Evolutionary conservation across 257 asterid species (phyloP), one percentile per base, ranked within the genome.

Genomic region (Capsicum baccatum): DNA sequence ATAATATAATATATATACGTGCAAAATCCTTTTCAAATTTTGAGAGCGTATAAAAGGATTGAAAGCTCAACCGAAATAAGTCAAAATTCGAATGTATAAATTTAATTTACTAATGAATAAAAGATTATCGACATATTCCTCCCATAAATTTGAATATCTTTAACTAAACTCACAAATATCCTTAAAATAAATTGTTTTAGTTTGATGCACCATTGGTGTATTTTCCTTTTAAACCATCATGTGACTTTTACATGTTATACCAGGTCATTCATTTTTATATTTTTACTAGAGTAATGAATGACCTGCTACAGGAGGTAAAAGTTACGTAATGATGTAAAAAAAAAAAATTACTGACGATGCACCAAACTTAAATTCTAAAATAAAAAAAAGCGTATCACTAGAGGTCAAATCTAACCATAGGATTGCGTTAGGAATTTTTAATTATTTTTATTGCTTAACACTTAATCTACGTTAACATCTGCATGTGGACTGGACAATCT

Each of bases 391-490:
- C 21, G 6, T 6, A 35, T 33, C 33, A 16, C 35, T 12, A 66
- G 6, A 55, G 7, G 35, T 14, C 11, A 66, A 66, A 14, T 66
- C 16, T 66, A 44, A 71, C 17, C 0, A 44, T 42, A 70, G 17
- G 44, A 69, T 69, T 15, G 35, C 33, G 42, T 71, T 71, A n/a
- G 56, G 42, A 47, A 15, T 6, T 48, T 48, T 73, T 33, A 67
- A 33, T 66, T 66, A 35, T 66, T 71, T 21, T 44, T 26, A 47
- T 44, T 71, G 10, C 80, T 71, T 47, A 47, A 11, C n/a, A n/a
- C n/a, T 70, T 70, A 9, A 44, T 47, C 80, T n/a, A n/a, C 39
- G 58, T 37, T 44, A 47, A 71, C 39, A 71, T 11, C 80, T 71
- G 26, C 16, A 6, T 47, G 33, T 19, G 58, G 80, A 71, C 58